Base-by-base conservation (phyloP, 2,329 filamentous ascomycete genomes). In the Fusarium sp. region DNA sequence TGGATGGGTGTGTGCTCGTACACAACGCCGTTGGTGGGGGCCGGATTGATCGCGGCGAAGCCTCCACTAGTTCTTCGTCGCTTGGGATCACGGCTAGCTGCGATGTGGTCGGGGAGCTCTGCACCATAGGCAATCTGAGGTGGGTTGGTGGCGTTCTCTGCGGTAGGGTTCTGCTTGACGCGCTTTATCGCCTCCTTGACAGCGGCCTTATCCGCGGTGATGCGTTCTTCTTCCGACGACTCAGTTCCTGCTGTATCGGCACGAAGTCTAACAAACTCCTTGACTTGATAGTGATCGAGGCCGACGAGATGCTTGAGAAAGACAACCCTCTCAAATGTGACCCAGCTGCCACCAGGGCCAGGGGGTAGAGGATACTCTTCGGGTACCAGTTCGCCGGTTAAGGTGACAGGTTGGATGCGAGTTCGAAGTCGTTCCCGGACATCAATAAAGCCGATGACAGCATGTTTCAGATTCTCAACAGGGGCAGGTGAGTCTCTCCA, bases 371-470 rank as follows among this genome's bases (percentile, higher is more conserved):
- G 82, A 77, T 85, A 85, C 32, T 85, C 82, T 45, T 83, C 79
- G 7, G 85, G 82, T 32, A 91, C 82, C 3, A 82, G 76, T 12
- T 87, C 84, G 14, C 88, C 88, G 3, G 81, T 77, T 25, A 87
- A 85, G 52, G 86, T 89, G 58, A 83, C 82, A 0, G 84, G 82
- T 74, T 90, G 87, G 40, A 91, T 87, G 8, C 89, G 86, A 3
- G 90, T 91, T 30, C 90, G 88, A 2, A 92, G 85, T 2, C 90
- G 86, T 63, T 91, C 90, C 20, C 89, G 83, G 12, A 89, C 84
- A 69, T 92, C 90, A 58, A 92, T 91, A 69, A 91, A 92, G 6
- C 90, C 90, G 58, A 90, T 87, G 1, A 92, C 88, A 0, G 86
- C 86, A 77, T 92, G 90, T 76, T 90, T 91, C 15, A 86, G 84